Evolutionary conservation across 2,329 filamentous ascomycete genomes (phyloP), one percentile per base, ranked within the genome.

Genomic region (Ceratocystis eucalypticola): DNA sequence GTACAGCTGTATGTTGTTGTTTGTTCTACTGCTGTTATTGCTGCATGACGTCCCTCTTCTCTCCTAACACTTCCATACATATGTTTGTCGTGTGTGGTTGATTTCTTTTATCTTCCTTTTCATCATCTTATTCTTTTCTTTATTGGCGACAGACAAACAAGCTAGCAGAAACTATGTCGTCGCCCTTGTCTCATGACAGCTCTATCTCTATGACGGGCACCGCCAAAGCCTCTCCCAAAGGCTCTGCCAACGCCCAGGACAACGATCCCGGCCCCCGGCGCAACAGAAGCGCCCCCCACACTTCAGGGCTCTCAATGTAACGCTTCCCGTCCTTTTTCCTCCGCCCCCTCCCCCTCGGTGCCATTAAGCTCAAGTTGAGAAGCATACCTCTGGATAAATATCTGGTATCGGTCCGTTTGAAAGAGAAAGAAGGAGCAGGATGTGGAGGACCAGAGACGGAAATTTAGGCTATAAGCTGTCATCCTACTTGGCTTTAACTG

Each of bases 291-390:
- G 44, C 59, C 5, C 61, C 28, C 28, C 61, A 57, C 65, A 62
- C 62, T 33, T 57, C 59, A 57, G 65, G 65, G 45, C 59, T 28
- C 44, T 41, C 37, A 62, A 66, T 66, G 65, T 66, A 66, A 66
- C 65, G 5, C 65, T 62, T 45, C 59, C 41, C 33, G 22, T 44
- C 59, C 59, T 20, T 33, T 8, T 7, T 17, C 33, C 17, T 28
- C 4, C 7, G n/a, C 59, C 17, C 30, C 50, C n/a, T 28, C 5
- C n/a, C 7, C 12, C 20, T 7, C 2, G 12, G 48, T 50, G 17
- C 22, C n/a, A 22, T 22, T 22, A 10, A 50, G 48, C 22, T 50
- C 7, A 12, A 20, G 48, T 50, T 12, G 8, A 50, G 48, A 6
- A 15, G 25, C 10, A 41, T 12, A 15, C 3, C 10, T 41, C 53